A percentile compares a stretch with the other conserved stretches of the same genome.
These are phyloP conservation scores for Venustampulla echinocandica DNA, from an alignment of 495 filamentous ascomycete genomes.

Conservation along the genomic window DNA sequence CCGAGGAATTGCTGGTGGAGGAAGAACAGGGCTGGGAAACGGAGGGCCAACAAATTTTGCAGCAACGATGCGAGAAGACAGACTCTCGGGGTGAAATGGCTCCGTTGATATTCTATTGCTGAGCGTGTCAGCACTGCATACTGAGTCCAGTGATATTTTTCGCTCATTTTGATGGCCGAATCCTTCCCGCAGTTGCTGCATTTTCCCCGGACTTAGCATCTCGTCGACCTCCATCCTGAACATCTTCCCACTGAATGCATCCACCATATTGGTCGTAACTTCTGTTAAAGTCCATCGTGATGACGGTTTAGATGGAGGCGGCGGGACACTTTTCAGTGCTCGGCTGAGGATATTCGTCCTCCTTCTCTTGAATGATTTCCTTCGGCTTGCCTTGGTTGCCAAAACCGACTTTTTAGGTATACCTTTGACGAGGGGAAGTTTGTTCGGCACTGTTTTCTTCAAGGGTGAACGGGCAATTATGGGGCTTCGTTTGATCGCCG, in stretches of 20 bases:
- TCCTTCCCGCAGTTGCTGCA: neutral
- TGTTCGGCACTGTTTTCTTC: neutral
- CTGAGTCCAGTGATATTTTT: neutral
- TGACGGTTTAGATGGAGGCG: slow-evolving; percentile 25
- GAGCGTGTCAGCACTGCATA: slow-evolving; percentile 4
- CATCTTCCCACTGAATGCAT: slow-evolving; percentile 32
- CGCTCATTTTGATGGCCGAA: neutral
- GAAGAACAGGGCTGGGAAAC: slow-evolving; percentile 6
- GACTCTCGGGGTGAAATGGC: slow-evolving; percentile 18
- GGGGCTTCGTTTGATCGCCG: neutral
- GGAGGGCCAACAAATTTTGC: no score
- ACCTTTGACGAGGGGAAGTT: neutral
- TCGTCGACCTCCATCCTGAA: slow-evolving; percentile 44
- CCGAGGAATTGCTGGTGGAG: slow-evolving; percentile 13
- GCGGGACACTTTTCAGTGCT: slow-evolving; percentile 9
- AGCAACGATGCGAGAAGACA: neutral
- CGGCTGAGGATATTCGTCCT: slow-evolving; percentile 4
- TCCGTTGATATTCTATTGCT: slow-evolving; percentile 12
- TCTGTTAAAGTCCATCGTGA: slow-evolving; percentile 40
- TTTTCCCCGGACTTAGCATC: slow-evolving; percentile 35
- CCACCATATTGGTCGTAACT: slow-evolving; percentile 40
- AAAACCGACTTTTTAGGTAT: slow-evolving; percentile 19
- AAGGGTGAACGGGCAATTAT: neutral
- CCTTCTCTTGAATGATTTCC: slow-evolving; percentile 29
- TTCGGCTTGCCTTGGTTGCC: slow-evolving; percentile 32